Conservation (phyloP, 805 yeast species). For the Kazachstania africana region DNA sequence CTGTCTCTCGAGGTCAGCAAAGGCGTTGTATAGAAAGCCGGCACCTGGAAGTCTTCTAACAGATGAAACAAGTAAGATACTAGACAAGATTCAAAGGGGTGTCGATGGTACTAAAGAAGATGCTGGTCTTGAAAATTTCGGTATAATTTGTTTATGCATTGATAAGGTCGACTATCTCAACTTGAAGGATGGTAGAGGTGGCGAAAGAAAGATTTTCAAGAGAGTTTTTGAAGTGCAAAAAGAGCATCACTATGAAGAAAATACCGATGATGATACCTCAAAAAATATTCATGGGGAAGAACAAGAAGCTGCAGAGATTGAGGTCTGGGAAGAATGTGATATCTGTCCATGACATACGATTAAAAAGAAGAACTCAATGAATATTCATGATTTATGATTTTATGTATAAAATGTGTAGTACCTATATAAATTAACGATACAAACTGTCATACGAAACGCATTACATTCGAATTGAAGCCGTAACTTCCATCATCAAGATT, state of each 20-base stretch:
- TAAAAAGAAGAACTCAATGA: neutral
- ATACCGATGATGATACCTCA: constrained; percentile 1
- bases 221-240: constrained; percentile 6
- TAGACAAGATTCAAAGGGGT: constrained; percentile 68
- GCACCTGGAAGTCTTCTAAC: constrained; percentile 53
- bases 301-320: constrained; percentile 1
- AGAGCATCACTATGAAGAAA: constrained; percentile 5
- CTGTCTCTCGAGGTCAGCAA: constrained; percentile 42
- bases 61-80: constrained; percentile 38
- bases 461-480: no score
- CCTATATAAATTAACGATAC: no score
- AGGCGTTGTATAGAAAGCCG: constrained; percentile 62
- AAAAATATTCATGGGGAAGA: neutral
- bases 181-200: constrained; percentile 36
- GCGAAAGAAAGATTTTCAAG: constrained; percentile 18
- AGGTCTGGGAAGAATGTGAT: neutral
- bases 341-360: neutral
- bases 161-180: constrained; percentile 62
- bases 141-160: constrained; percentile 55
- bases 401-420: no score
- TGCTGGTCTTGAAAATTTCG: constrained; percentile 53
- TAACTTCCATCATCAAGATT: no score
- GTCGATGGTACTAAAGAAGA: constrained; percentile 69
- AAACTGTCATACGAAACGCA: no score
- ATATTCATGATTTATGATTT: no score